A percentile compares a stretch with the other conserved stretches of the same genome.
These are phyloP conservation scores for Trichosporon faecale DNA, from an alignment of 1,284 basidiomycete genomes.

Conservation along the genomic window DNA sequence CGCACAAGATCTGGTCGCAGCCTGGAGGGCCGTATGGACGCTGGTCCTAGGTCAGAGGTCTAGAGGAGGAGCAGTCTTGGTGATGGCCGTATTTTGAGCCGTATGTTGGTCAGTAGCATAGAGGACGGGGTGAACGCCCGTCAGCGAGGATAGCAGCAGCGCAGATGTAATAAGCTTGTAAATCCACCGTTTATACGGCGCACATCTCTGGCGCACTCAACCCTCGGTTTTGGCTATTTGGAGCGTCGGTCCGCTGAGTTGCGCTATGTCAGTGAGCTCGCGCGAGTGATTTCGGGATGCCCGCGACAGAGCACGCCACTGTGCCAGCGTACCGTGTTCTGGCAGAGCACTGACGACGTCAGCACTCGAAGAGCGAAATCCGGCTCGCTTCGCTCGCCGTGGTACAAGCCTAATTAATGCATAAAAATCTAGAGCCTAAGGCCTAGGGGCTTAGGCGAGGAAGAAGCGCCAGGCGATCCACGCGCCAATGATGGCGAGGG, in stretches of 20 bases:
- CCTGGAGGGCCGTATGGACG: conserved; percentile 36
- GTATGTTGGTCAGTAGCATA: neutral
- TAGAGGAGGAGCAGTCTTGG: neutral
- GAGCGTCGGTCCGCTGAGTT: no score
- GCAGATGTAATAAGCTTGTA: neutral
- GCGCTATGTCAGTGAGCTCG: no score
- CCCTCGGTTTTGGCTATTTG: no score
- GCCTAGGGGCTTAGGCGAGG: conserved; percentile 23
- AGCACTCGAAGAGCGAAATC: no score
- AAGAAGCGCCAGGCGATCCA: conserved; percentile 50
- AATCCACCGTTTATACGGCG: neutral
- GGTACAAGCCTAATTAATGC: neutral
- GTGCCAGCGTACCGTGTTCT: no score
- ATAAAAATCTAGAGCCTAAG: neutral
- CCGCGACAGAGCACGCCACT: no score
- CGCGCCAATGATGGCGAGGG: conserved; percentile 41
- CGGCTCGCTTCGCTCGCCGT: neutral
- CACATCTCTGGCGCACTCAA: no score
- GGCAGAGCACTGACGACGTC: no score
- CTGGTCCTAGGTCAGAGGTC: conserved; percentile 13
- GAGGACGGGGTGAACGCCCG: no score
- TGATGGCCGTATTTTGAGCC: no score
- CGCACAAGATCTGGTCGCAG: conserved; percentile 28
- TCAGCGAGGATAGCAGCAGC: no score
- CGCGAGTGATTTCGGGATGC: no score